Evolutionary conservation across 208 protist species (phyloP), one percentile per base, ranked within the genome.

Genomic region (Strigomonas culicis): DNA sequence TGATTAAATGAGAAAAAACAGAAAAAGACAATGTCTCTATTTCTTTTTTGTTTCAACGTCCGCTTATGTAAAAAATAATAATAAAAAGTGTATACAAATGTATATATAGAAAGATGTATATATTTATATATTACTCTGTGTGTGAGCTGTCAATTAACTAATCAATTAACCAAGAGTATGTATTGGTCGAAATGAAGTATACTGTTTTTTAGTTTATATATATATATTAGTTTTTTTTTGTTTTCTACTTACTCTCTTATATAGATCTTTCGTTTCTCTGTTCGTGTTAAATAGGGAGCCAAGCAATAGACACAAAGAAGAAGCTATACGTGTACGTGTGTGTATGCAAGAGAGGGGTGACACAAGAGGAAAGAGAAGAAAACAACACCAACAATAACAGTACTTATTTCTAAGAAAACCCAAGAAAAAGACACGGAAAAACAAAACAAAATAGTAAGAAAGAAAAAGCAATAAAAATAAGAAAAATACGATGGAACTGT

Each of bases 171-270:
- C n/a, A n/a, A n/a, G n/a, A n/a, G n/a, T n/a, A n/a, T n/a, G n/a
- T n/a, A n/a, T n/a, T n/a, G n/a, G n/a, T n/a, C n/a, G n/a, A n/a
- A n/a, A n/a, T n/a, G n/a, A n/a, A n/a, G n/a, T n/a, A n/a, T n/a
- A n/a, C n/a, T n/a, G 36, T 63, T 41, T 8, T 63, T 41, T 39
- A 8, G 8, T 11, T 36, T 44, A 49, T 62, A 52, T 62, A 52
- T 28, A 62, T 62, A 52, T 66, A 59, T 50, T 28, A 25, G 63
- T 44, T 36, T 50, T 68, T 31, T 55, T 30, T 53, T 64, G 10
- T 34, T 10, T 41, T 32, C 11, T 59, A 11, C 6, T 47, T 21
- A 46, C n/a, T 25, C 32, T 46, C 22, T 25, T 2, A 1, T 13
- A 61, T 4, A 24, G 8, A 25, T 39, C n/a, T n/a, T n/a, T n/a